Percentiles rank a stretch among this genome's conserved stretches.
Evolutionary conservation across 768 basidiomycete genomes (phyloP).

Genomic region (Daedalea quercina): DNA sequence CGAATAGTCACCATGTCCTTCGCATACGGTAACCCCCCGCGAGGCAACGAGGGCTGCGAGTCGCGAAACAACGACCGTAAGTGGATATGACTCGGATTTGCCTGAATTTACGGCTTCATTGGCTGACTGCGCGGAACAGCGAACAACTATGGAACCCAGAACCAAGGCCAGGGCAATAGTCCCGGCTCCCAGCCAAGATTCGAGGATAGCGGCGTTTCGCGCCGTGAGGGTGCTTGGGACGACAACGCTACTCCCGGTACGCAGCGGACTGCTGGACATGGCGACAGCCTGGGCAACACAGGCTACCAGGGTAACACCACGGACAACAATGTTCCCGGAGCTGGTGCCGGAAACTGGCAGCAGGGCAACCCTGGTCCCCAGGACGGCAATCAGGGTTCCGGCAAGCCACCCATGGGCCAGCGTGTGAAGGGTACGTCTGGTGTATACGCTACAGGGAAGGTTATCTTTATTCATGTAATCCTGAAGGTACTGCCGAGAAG

Average conservation of each 20-base stretch:
- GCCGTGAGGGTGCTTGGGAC: neutral
- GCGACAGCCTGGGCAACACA: conserved; percentile 10
- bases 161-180: neutral
- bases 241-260: neutral
- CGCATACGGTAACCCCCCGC: neutral
- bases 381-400: neutral
- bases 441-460: neutral
- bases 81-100: neutral
- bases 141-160: conserved; percentile 4
- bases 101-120: neutral
- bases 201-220: neutral
- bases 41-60: neutral
- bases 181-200: neutral
- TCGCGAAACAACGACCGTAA: neutral
- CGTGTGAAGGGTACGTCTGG: conserved; percentile 12
- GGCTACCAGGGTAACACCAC: conserved; percentile 11
- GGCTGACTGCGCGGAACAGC: neutral
- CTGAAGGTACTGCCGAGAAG: conserved; percentile 6
- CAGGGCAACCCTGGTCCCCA: too few relatives aligned
- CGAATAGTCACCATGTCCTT: neutral
- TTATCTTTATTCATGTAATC: neutral
- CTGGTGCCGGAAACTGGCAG: conserved; percentile 7
- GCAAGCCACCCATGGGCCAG: conserved; percentile 9
- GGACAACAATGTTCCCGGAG: conserved; percentile 8
- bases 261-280: conserved; percentile 7